Base-by-base conservation (phyloP, 257 asterid species). In the Plantago major region DNA sequence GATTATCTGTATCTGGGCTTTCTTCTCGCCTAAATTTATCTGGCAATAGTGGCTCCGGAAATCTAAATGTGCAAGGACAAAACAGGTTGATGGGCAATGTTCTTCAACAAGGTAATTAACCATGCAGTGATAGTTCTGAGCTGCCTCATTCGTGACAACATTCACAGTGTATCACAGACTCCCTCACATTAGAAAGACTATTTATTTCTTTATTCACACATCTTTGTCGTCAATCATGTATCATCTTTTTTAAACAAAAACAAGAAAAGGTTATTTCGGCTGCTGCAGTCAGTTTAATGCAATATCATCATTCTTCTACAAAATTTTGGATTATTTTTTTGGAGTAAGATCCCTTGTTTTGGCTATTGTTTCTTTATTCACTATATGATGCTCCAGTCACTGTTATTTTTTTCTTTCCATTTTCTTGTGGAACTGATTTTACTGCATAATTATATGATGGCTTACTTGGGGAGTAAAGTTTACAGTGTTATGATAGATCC, bases 1-100 rank as follows among this genome's bases (percentile, higher is more conserved):
- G 94, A 79, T 70, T 89, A 71, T 84, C 98, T 60, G 78, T 87
- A 48, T 88, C 99, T 62, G 97, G 97, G 61, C 84, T 93, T 55
- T 68, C 83, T 63, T 85, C 99, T 50, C 95, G 96, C 62, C 74
- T 93, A 52, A 93, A 82, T 79, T 73, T 93, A 72, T 60, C 83
- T 73, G 78, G 74, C 66, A 93, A 78, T 66, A 71, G 76, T 55
- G 79, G 90, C 68, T 83, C 96, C 60, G 98, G 96, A 73, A 91
- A 81, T 75, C 58, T 86, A 65, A 89, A 84, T 74, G 79, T 84
- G 69, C 95, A 82, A 65, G 98, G 95, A 62, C 95, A 80, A 66
- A 84, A 80, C 78, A 82, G 97, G 82, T 74, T 91, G 66, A 81
- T 82, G 92, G 81, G 86, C 61, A 83, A 94, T 62, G 72, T 85